Conservation (phyloP, 2,329 filamentous ascomycete genomes). For the Ceratocystis ficicola region DNA sequence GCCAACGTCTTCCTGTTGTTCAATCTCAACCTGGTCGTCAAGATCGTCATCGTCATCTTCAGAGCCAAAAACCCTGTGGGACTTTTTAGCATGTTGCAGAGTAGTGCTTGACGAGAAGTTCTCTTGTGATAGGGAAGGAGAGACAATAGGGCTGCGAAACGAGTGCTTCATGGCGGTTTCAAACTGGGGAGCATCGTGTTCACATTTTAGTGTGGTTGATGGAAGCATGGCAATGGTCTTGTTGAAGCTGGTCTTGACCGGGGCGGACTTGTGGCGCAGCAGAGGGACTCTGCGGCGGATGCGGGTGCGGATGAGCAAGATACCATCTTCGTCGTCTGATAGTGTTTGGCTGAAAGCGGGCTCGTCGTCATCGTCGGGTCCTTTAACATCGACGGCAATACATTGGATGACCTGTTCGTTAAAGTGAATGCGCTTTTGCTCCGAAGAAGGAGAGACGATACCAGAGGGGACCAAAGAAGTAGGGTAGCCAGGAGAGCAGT, state of each 20-base stretch:
- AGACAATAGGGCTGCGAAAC: constrained; percentile 42
- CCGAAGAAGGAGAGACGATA: constrained; percentile 47
- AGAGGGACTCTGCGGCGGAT: constrained; percentile 42
- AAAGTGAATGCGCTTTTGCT: constrained; percentile 84
- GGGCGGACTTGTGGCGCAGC: constrained; percentile 34
- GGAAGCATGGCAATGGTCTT: constrained; percentile 83
- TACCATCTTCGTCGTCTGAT: constrained; percentile 55
- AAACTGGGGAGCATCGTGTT: constrained; percentile 61
- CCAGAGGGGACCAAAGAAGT: constrained; percentile 59
- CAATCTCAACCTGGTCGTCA: constrained; percentile 36
- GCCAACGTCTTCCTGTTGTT: constrained; percentile 19
- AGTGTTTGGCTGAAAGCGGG: not conserved
- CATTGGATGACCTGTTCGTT: constrained; percentile 93
- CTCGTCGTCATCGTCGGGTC: constrained; percentile 51
- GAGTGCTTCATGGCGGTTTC: constrained; percentile 51
- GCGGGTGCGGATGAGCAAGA: constrained; percentile 59
- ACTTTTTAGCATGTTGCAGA: constrained; percentile 44
- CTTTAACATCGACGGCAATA: constrained; percentile 81
- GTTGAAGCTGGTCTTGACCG: constrained; percentile 43
- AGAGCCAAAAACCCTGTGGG: constrained; percentile 50
- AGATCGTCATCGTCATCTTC: constrained; percentile 46
- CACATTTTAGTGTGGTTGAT: constrained; percentile 76
- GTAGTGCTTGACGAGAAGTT: constrained; percentile 55
- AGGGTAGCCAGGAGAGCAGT: constrained; percentile 6
- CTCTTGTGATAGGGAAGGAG: constrained; percentile 61